These are phyloP conservation scores for Solanum sejunctum DNA, from an alignment of 257 asterid species.

Conservation along the genomic window DNA sequence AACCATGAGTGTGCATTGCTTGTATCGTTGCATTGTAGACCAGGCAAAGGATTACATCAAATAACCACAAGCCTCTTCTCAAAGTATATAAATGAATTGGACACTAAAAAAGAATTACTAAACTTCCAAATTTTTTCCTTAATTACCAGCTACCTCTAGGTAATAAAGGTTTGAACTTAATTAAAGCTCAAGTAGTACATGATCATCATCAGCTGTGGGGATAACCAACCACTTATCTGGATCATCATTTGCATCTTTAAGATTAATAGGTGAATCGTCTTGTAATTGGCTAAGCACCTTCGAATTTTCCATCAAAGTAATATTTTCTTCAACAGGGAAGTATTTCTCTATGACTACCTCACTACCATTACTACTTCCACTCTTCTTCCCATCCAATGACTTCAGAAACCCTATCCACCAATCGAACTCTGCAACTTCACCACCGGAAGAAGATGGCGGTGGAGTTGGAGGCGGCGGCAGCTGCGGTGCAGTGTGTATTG, in stretches of 20 bases:
- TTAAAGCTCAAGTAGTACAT: not conserved
- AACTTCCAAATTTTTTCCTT: not conserved
- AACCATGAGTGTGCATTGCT: not conserved
- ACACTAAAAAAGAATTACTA: not conserved
- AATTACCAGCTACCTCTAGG: not conserved
- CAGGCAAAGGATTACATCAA: not conserved
- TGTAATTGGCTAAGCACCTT: not conserved
- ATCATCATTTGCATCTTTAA: not conserved
- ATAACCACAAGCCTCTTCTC: not conserved
- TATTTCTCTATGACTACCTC: not conserved
- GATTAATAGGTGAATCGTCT: not conserved
- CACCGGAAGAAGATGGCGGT: not conserved
- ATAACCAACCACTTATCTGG: constrained; percentile 18
- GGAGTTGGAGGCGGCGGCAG: not conserved
- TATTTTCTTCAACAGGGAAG: not conserved
- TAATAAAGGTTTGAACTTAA: not conserved
- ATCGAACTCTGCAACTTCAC: constrained; percentile 12
- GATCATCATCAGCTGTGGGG: constrained; percentile 6
- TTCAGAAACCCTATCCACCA: constrained; percentile 35
- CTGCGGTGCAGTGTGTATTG: constrained; percentile 4
- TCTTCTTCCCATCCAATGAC: constrained; percentile 17
- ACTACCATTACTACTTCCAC: not conserved
- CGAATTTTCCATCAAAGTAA: not conserved
- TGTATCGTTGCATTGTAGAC: not conserved
- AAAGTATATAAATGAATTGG: not conserved